Conservation (phyloP, 495 filamentous ascomycete genomes). For the Aspergillus cavernicola region DNA sequence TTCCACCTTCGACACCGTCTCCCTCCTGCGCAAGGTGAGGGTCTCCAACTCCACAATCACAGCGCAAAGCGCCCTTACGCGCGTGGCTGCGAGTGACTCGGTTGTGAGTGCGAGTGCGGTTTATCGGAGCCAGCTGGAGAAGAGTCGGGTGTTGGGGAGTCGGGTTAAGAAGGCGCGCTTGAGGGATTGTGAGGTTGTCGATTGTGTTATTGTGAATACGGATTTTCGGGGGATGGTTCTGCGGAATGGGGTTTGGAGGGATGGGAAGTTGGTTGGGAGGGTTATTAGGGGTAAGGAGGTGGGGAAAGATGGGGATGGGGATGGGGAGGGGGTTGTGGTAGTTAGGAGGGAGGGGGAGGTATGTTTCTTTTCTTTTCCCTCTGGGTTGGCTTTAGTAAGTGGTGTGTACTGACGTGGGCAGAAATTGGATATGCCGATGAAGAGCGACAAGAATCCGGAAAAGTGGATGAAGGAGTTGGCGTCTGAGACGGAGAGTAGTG, state of each 20-base stretch:
- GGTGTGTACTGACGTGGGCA: background rate
- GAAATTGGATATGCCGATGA: constrained; percentile 1
- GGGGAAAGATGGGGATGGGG: constrained; percentile 1
- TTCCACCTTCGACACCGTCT: constrained; percentile 17
- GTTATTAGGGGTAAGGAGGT: background rate
- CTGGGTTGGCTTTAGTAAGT: background rate
- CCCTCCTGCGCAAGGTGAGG: constrained; percentile 16
- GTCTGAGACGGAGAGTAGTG: constrained; percentile 7
- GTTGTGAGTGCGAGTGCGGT: constrained; percentile 21
- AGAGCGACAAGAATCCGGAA: background rate
- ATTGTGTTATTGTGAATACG: constrained; percentile 27
- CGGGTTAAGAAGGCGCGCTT: constrained; percentile 17
- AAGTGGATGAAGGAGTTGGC: constrained; percentile 4
- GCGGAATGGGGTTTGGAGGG: constrained; percentile 35
- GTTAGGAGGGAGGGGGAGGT: constrained; percentile 1
- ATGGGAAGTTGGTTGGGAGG: constrained; percentile 28
- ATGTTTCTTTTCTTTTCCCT: constrained; percentile 3
- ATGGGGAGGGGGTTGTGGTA: background rate
- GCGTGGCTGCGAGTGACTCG: constrained; percentile 17
- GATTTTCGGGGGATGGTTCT: constrained; percentile 31
- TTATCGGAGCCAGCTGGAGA: constrained; percentile 9
- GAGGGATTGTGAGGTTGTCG: constrained; percentile 28
- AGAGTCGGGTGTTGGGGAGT: constrained; percentile 13
- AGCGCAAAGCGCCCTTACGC: constrained; percentile 13
- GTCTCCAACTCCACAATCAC: constrained; percentile 20